phyloP scores from a whole-genome alignment of 352 stramenopile species.

The Pythium periplocum region DNA sequence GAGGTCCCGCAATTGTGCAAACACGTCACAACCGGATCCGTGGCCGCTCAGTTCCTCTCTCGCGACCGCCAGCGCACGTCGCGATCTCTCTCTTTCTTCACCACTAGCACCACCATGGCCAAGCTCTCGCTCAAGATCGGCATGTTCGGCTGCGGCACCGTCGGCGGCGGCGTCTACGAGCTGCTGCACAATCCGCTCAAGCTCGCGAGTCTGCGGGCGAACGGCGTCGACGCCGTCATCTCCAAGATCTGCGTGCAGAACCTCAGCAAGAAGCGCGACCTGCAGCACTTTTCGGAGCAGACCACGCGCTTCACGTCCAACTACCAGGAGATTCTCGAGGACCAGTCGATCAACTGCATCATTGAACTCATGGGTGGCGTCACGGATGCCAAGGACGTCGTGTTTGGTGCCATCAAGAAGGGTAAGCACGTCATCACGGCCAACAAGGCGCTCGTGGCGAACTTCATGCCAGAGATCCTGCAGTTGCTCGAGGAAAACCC shows the following conservation, averaged over 20 bases:
- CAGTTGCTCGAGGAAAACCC: constrained; percentile 74
- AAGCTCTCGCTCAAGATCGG: constrained; percentile 66
- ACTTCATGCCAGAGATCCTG: constrained; percentile 91
- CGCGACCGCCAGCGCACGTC: too few relatives aligned
- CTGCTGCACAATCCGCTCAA: constrained; percentile 67
- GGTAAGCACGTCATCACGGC: constrained; percentile 96
- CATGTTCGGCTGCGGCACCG: constrained; percentile 86
- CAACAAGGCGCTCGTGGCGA: constrained; percentile 96
- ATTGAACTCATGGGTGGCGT: constrained; percentile 96
- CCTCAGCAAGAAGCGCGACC: constrained; percentile 60
- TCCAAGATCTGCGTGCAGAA: constrained; percentile 87
- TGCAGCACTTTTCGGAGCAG: constrained; percentile 44
- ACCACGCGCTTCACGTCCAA: constrained; percentile 51
- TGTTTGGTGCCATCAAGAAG: constrained; percentile 85
- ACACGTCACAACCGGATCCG: too few relatives aligned
- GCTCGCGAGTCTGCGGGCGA: constrained; percentile 39
- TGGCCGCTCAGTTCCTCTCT: too few relatives aligned
- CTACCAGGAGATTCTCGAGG: constrained; percentile 87
- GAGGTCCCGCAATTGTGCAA: too few relatives aligned
- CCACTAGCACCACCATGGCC: constrained; percentile 14
- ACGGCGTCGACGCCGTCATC: constrained; percentile 75
- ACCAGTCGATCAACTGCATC: constrained; percentile 93
- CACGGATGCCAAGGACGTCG: constrained; percentile 91
- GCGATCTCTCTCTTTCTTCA: not conserved
- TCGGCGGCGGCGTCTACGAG: constrained; percentile 85